Base-by-base conservation (phyloP, 164 flowering plant genomes). In the Nymphaea thermarum region DNA sequence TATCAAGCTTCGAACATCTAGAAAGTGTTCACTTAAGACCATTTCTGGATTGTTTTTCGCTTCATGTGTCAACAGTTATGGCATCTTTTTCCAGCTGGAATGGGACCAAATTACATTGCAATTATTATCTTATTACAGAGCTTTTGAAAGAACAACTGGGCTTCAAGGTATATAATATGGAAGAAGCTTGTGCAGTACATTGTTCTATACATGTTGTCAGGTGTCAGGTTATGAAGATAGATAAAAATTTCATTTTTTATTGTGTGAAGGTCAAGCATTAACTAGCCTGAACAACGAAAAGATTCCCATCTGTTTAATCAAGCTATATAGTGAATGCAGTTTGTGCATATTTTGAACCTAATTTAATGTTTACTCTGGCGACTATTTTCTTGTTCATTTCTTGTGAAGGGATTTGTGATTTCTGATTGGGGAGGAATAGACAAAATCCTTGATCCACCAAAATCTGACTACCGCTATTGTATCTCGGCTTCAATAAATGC, bases 11-110 rank as follows among this genome's bases (percentile, higher is more conserved):
- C 63, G 80, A 81, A 44, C 86, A 84, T 42, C 68, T 85, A 62
- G 86, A 82, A 72, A 81, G 70, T 65, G 82, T 87, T 63, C 98
- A 90, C 68, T 80, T 90, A 79, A 82, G 81, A 43, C 90, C 98
- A 25, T 93, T 87, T 77, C 71, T 84, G 67, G 93, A 90, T 63
- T 87, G 95, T 71, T 78, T 93, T 67, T 72, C 90, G 68, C 89
- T 77, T 68, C 91, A 95, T 55, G 96, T 93, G 76, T 84, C 84
- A 71, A 88, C 96, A 43, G 65, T 90, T 12, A 93, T 93, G 95
- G 93, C 89, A 6, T 85, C 96, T 43, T 90, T 85, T 77, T 84
- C 95, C 69, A 84, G 92, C 77, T 93, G 98, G 98, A 93, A 90
- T 71, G 90, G 89, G 4, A 71, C 68, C 43, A 68, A 75, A 73